A percentile compares a stretch with the other conserved stretches of the same genome.
Conservation (phyloP, 1,139 yeast species). For the Kodamaea anthophila region DNA sequence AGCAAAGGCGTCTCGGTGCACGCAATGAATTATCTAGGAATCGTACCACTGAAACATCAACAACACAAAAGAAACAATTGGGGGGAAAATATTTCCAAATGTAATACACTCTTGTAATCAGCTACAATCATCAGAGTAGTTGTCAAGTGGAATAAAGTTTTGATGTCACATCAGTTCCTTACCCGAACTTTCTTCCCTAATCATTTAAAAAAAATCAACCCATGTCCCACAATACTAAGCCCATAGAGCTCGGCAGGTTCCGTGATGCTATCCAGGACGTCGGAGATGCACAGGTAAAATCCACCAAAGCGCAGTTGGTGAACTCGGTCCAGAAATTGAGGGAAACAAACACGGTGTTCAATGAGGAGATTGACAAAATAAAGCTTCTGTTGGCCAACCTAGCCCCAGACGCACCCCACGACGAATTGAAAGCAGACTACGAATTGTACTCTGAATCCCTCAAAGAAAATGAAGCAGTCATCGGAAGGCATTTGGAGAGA, state of each 20-base stretch:
- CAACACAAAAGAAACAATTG: no score
- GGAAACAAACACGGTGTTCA: slow-evolving; percentile 27
- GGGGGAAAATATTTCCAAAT: no score
- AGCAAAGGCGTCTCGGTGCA: no score
- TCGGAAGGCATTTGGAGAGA: slow-evolving; percentile 23
- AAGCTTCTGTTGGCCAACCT: slow-evolving; percentile 9
- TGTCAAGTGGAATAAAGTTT: no score
- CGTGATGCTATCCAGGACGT: slow-evolving; percentile 26
- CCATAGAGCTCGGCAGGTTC: slow-evolving; percentile 26
- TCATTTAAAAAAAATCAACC: no score
- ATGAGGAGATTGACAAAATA: slow-evolving; percentile 19
- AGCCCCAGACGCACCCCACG: slow-evolving; percentile 9
- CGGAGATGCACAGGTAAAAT: slow-evolving; percentile 25
- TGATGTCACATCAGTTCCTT: no score
- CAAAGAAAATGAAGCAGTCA: slow-evolving; percentile 28
- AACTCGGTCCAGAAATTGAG: slow-evolving; percentile 24
- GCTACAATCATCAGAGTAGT: no score
- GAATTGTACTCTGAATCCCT: slow-evolving; percentile 26
- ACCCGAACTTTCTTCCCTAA: no score
- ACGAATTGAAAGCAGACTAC: slow-evolving; percentile 18
- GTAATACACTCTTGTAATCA: no score
- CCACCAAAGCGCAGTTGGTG: slow-evolving; percentile 21
- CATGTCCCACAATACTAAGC: slow-evolving; percentile 17
- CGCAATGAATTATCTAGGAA: no score
- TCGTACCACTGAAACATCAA: no score